Base-by-base conservation (phyloP, 345 rosid species). In the Sisymbrium altissimum region DNA sequence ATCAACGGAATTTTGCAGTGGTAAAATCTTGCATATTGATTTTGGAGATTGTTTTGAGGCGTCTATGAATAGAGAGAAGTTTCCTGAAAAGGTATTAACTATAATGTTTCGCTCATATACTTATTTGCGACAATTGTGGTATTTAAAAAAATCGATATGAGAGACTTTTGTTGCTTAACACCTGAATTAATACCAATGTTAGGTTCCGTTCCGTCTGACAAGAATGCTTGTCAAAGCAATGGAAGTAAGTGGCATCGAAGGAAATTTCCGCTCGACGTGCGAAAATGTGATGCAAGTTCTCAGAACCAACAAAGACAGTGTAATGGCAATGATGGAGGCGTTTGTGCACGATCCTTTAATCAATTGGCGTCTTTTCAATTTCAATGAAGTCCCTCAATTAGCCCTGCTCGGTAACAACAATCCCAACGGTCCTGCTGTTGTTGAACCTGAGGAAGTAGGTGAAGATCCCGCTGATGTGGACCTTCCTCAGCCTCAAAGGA, bases 271-370 rank as follows among this genome's bases (percentile, higher is more conserved):
- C 11, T 85, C 87, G 40, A 95, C 98, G 1, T 92, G 99, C 27
- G 99, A 95, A 86, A 90, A 92, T 71, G 99, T 92, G 64, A 90
- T 89, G 97, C 96, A 88, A 84, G 99, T 90, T 72, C 94, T 95
- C 44, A 88, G 98, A 54, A 78, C 97, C 49, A 87, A 95, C 72
- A 89, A 78, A 80, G 97, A 95, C 55, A 88, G 99, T 72, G 97
- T 92, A 58, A 92, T 89, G 99, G 98, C 98, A 64, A 95, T 95
- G 99, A 95, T 95, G 99, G 99, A 95, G 94, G 99, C 99, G 29
- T 95, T 92, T 84, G 99, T 95, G 54, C 99, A 95, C 54, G 98
- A 95, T 81, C 99, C 99, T 73, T 93, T 95, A 64, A 92, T 95
- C 66, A 92, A 95, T 65, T 95, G 98, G 99, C 98, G 97, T 75